These are phyloP conservation scores for Camelina hispida DNA, from an alignment of 345 rosid genomes.

Conservation along the genomic window DNA sequence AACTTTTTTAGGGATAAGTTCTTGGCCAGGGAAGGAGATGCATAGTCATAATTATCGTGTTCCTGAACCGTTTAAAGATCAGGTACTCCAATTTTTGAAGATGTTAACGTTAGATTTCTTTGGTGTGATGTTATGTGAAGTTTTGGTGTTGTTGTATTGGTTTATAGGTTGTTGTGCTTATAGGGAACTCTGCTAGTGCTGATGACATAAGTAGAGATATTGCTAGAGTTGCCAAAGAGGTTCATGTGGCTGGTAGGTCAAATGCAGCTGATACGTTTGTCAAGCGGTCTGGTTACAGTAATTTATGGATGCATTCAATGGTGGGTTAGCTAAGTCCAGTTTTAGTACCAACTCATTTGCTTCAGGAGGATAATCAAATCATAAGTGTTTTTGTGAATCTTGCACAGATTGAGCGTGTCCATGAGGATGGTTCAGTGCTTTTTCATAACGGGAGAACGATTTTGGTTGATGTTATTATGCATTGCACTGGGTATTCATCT, in stretches of 20 bases:
- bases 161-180: conserved; percentile 71
- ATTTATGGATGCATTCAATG: conserved; percentile 83
- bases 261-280: conserved; percentile 53
- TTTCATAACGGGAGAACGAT: conserved; percentile 60
- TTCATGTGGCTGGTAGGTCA: conserved; percentile 70
- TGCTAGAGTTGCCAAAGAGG: conserved; percentile 78
- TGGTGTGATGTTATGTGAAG: not conserved
- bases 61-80: conserved; percentile 66
- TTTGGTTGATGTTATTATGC: conserved; percentile 66
- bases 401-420: conserved; percentile 64
- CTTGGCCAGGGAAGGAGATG: conserved; percentile 91
- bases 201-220: conserved; percentile 74
- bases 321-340: conserved; percentile 37
- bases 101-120: not conserved
- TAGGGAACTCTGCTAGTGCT: conserved; percentile 75
- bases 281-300: conserved; percentile 53
- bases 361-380: not conserved
- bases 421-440: conserved; percentile 65
- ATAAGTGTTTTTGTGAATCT: not conserved
- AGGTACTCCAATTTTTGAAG: conserved; percentile 47
- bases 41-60: conserved; percentile 86
- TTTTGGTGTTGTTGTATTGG: not conserved
- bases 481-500: conserved; percentile 72
- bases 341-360: not conserved
- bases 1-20: conserved; percentile 59